phyloP scores from a whole-genome alignment of 768 basidiomycete species.

The Sutorius australiensis region DNA sequence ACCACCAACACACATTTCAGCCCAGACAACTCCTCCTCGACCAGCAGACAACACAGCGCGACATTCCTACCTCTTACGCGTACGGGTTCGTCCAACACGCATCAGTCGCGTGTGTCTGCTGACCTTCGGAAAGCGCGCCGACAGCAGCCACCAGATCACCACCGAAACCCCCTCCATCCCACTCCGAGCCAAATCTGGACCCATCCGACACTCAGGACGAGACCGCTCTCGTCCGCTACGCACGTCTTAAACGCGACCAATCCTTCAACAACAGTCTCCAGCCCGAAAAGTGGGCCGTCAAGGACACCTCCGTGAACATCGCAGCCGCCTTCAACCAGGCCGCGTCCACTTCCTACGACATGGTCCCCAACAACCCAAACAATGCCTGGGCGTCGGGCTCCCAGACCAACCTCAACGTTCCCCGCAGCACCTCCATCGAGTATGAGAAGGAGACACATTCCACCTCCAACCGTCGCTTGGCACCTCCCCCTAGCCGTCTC shows the following conservation, averaged over 20 bases:
- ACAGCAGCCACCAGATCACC: conserved; percentile 56
- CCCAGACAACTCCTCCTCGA: conserved; percentile 24
- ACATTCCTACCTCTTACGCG: conserved; percentile 60
- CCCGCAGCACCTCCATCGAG: conserved; percentile 76
- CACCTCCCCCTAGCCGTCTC: conserved; percentile 55
- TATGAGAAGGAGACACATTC: conserved; percentile 66
- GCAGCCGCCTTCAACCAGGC: conserved; percentile 79
- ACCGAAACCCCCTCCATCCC: conserved; percentile 41
- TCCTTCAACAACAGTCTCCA: conserved; percentile 32
- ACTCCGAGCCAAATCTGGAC: conserved; percentile 32
- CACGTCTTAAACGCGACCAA: conserved; percentile 45
- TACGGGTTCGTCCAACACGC: conserved; percentile 52
- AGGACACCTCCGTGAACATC: conserved; percentile 84
- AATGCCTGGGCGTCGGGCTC: conserved; percentile 63
- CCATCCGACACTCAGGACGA: conserved; percentile 45
- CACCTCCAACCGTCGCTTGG: conserved; percentile 53
- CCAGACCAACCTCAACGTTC: conserved; percentile 44
- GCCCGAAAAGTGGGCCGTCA: conserved; percentile 69
- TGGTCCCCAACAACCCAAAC: conserved; percentile 51
- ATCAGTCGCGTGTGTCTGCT: conserved; percentile 14
- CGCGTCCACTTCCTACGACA: conserved; percentile 41
- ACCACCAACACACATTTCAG: conserved; percentile 27
- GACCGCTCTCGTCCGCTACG: conserved; percentile 44
- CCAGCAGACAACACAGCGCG: conserved; percentile 35
- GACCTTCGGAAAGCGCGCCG: conserved; percentile 45